Evolutionary conservation across 257 asterid genomes (phyloP).

Genomic region (Salvia miltiorrhiza): DNA sequence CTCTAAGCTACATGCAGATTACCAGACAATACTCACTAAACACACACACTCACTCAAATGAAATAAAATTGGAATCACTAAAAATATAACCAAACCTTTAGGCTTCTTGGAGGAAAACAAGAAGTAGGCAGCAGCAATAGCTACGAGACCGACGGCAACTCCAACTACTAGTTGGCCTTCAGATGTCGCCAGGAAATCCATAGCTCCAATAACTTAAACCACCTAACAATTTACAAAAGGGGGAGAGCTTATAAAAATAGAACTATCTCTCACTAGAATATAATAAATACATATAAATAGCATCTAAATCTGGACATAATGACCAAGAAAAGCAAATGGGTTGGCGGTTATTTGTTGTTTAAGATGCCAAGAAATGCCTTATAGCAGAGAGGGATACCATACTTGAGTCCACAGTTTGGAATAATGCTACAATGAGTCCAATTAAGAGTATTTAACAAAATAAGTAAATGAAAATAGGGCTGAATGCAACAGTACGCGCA

Average conservation of each 20-base stretch:
- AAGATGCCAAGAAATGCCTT: slow-evolving; percentile 22
- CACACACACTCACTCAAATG: neutral
- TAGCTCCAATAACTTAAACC: slow-evolving; percentile 25
- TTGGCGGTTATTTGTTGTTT: neutral
- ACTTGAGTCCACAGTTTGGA: slow-evolving; percentile 29
- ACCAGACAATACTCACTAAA: slow-evolving; percentile 11
- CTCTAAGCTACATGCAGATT: slow-evolving; percentile 20
- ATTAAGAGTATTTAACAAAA: neutral
- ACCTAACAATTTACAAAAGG: slow-evolving; percentile 22
- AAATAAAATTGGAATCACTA: neutral
- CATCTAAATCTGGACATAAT: slow-evolving; percentile 7
- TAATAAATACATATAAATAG: neutral
- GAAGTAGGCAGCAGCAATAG: slow-evolving; percentile 58
- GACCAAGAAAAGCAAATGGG: neutral
- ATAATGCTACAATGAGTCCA: slow-evolving; percentile 14
- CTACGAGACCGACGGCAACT: slow-evolving; percentile 58
- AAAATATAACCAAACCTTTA: slow-evolving; percentile 45
- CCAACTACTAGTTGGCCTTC: slow-evolving; percentile 66
- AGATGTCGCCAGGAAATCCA: slow-evolving; percentile 72
- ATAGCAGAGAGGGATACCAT: slow-evolving; percentile 6
- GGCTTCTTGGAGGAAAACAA: slow-evolving; percentile 66
- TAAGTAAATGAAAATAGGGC: neutral
- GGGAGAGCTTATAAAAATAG: neutral
- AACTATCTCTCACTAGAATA: neutral
- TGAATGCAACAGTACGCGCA: neutral